Evolutionary conservation across 1,284 basidiomycete genomes (phyloP).

Genomic region (Melampsora americana): DNA sequence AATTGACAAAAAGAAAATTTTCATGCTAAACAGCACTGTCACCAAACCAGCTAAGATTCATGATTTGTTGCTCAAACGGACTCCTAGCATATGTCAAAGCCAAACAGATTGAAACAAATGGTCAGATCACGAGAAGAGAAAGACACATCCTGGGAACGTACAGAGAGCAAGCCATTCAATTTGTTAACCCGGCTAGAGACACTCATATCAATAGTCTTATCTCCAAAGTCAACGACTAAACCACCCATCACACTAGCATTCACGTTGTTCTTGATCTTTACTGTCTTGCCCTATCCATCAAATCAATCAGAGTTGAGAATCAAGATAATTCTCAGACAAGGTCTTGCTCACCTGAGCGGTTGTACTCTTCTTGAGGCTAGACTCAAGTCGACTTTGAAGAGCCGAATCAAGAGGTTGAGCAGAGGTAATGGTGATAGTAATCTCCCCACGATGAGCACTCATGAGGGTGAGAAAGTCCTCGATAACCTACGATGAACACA

Average conservation of each 20-base stretch:
- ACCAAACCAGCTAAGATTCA: neutral
- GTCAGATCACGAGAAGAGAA: neutral
- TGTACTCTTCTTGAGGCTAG: constrained; percentile 76
- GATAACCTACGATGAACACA: constrained; percentile 62
- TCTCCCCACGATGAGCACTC: constrained; percentile 83
- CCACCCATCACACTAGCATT: constrained; percentile 84
- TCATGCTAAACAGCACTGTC: too few species aligned
- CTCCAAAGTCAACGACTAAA: constrained; percentile 91
- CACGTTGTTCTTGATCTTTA: constrained; percentile 58
- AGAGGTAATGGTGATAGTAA: constrained; percentile 87
- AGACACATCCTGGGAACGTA: constrained; percentile 2
- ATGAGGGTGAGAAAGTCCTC: constrained; percentile 88
- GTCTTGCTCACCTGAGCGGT: constrained; percentile 72
- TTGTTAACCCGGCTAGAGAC: constrained; percentile 89
- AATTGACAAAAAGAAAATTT: too few species aligned
- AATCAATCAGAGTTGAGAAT: neutral
- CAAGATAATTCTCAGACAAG: constrained; percentile 69
- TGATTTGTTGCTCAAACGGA: neutral
- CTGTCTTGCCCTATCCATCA: constrained; percentile 22
- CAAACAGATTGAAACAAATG: neutral
- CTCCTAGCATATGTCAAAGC: neutral
- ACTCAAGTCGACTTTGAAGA: constrained; percentile 73
- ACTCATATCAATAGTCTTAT: constrained; percentile 94
- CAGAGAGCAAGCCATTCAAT: constrained; percentile 80
- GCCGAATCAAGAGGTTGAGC: constrained; percentile 70